Evolutionary conservation across 2,329 filamentous ascomycete genomes (phyloP), one percentile per base, ranked within the genome.

Genomic region (Dactylonectria estremocensis): DNA sequence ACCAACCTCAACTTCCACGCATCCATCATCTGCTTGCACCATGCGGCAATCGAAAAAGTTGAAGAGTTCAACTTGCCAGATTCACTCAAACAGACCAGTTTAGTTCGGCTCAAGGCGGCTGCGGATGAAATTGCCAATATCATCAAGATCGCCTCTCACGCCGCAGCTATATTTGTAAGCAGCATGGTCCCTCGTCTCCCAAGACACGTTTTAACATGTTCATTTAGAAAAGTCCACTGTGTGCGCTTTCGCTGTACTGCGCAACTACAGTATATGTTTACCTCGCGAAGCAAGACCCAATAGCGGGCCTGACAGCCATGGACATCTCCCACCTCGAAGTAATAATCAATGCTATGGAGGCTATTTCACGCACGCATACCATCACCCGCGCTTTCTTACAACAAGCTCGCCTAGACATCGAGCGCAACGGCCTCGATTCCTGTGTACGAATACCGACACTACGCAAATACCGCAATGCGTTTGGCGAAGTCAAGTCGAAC

Each of bases 1-100:
- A 86, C 91, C 57, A 97, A 97, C 71, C 92, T 98, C 85, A 95
- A 93, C 76, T 88, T 98, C 3, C 95, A 98, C 76, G 94, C 95
- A 1, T 92, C 93, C 1, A 89, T 93, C 9, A 97, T 98, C 60
- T 97, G 94, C 78, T 85, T 98, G 5, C 95, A 98, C 76, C 94
- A 97, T 79, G 93, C 94, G 1, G 95, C 95, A 1, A 91, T 96
- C 9, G 94, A 95, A 80, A 95, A 93, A 77, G 92, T 92, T 1
- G 92, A 95, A 62, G 91, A 91, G 75, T 87, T 95, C 76, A 86
- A 88, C 2, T 81, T 97, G 60, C 87, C 91, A 0, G 83, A 87
- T 1, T 85, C 87, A 33, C 87, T 96, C 31, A 90, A 90, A 64
- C 88, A 90, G 14, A 88, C 91, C 63, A 95, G 93, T 76, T 90